Conservation (phyloP, 495 filamentous ascomycete genomes). For the Hypoxylon intermedium region DNA sequence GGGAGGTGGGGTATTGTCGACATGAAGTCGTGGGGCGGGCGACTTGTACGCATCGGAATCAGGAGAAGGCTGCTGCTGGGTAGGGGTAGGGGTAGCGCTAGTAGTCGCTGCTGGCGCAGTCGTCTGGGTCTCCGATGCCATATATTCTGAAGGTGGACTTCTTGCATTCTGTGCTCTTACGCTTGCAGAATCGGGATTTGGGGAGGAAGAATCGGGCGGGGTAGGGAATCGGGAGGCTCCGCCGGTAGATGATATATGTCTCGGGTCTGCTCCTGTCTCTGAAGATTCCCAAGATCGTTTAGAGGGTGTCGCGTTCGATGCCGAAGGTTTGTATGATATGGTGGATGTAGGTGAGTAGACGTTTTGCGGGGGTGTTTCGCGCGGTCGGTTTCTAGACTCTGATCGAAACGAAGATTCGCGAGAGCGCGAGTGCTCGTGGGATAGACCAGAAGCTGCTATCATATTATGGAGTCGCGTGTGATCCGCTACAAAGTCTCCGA, state of each 20-base stretch:
- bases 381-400: conserved; percentile 46
- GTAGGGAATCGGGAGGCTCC: conserved; percentile 55
- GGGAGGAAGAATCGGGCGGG: conserved; percentile 57
- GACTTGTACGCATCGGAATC: conserved; percentile 54
- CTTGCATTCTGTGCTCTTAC: conserved; percentile 44
- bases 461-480: conserved; percentile 55
- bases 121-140: conserved; percentile 45
- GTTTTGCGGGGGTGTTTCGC: conserved; percentile 42
- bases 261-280: conserved; percentile 28
- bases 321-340: conserved; percentile 31
- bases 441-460: conserved; percentile 47
- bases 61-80: conserved; percentile 64
- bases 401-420: conserved; percentile 55
- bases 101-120: conserved; percentile 41
- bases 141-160: conserved; percentile 41
- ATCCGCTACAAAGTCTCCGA: conserved; percentile 57
- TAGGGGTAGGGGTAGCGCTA: conserved; percentile 44
- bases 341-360: conserved; percentile 42
- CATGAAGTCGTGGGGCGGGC: conserved; percentile 29
- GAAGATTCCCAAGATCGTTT: conserved; percentile 43
- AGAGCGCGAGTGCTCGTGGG: conserved; percentile 43
- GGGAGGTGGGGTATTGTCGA: conserved; percentile 33
- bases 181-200: conserved; percentile 49
- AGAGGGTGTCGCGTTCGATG: conserved; percentile 34
- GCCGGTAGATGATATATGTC: conserved; percentile 38